Base-by-base conservation (phyloP, 2,329 filamentous ascomycete species). In the Cordyceps militaris region DNA sequence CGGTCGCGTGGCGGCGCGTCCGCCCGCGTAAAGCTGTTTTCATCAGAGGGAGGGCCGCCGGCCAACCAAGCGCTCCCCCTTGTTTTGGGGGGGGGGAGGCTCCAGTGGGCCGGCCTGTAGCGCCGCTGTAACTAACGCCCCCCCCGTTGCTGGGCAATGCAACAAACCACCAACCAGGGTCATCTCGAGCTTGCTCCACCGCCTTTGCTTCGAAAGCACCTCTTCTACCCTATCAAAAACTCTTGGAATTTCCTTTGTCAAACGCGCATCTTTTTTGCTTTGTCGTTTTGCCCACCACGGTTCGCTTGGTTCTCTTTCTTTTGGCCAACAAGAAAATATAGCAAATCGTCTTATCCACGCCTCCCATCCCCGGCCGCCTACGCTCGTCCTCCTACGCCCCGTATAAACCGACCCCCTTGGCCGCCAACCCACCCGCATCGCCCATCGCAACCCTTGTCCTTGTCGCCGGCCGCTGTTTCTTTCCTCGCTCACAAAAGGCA, bases 11-110 rank as follows among this genome's bases (percentile, higher is more conserved):
- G 60, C 59, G 59, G 51, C 66, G 65, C 67, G 68, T 67, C 61
- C 60, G 48, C 63, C 65, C 71, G 71, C 69, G 71, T 73, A 71
- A 72, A 73, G 71, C 66, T 60, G 66, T 65, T 62, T 61, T 48
- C 55, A 51, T 50, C 54, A 55, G 54, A 30, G 23, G 23, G 16
- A 42, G 38, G 16, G n/a, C 38, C 14, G 38, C 38, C 9, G n/a
- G 14, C 34, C 7, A 36, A 32, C 5, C 28, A 32, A 32, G 34
- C 2, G n/a, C n/a, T n/a, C n/a, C n/a, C n/a, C n/a, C n/a, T n/a
- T n/a, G n/a, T n/a, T n/a, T n/a, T n/a, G n/a, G n/a, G n/a, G n/a
- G n/a, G n/a, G n/a, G n/a, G n/a, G n/a, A n/a, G n/a, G n/a, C n/a
- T n/a, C n/a, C n/a, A n/a, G n/a, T n/a, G n/a, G n/a, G n/a, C n/a